A percentile compares a stretch with the other conserved stretches of the same genome.
These are phyloP conservation scores for Termitomyces titanicus DNA, from an alignment of 768 basidiomycete genomes.

Conservation along the genomic window DNA sequence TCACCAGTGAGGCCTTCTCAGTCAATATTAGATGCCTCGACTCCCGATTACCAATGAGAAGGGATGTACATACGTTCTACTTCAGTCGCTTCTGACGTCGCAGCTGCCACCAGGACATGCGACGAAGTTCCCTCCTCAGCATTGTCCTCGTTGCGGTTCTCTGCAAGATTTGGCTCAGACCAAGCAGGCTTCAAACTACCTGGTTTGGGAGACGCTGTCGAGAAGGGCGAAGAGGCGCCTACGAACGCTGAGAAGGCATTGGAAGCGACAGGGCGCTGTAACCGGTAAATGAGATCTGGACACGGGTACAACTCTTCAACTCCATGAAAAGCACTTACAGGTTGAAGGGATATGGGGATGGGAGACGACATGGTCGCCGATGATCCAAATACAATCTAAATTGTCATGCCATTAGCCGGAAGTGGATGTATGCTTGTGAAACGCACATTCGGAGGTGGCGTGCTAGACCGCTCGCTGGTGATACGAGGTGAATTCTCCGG, in stretches of 20 bases:
- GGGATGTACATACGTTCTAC: slow-evolving; percentile 14
- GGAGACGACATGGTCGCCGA: slow-evolving; percentile 11
- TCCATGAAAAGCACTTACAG: slow-evolving; percentile 4
- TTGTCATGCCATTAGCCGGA: neutral
- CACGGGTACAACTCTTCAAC: neutral
- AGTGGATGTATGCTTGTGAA: too few species aligned
- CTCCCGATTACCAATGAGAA: neutral
- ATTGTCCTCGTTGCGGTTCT: slow-evolving; percentile 2
- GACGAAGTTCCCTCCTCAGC: neutral
- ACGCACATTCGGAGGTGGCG: slow-evolving; percentile 9
- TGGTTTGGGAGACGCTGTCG: slow-evolving; percentile 16
- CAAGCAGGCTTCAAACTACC: slow-evolving; percentile 16
- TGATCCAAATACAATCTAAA: slow-evolving; percentile 14
- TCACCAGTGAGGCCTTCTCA: slow-evolving; percentile 57
- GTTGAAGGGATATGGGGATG: slow-evolving; percentile 12
- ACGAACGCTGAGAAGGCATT: slow-evolving; percentile 39
- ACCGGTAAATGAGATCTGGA: neutral
- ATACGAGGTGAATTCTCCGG: slow-evolving; percentile 6
- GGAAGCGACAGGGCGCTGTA: slow-evolving; percentile 11
- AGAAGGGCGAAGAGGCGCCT: slow-evolving; percentile 31
- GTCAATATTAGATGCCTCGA: neutral
- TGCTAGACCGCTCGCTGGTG: slow-evolving; percentile 1
- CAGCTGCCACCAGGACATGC: slow-evolving; percentile 15
- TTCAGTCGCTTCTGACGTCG: slow-evolving; percentile 7
- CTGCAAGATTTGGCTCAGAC: slow-evolving; percentile 6